A percentile compares a stretch with the other conserved stretches of the same genome.
These are phyloP conservation scores for Diplodia seriata DNA, from an alignment of 2,329 filamentous ascomycete genomes.

Conservation along the genomic window DNA sequence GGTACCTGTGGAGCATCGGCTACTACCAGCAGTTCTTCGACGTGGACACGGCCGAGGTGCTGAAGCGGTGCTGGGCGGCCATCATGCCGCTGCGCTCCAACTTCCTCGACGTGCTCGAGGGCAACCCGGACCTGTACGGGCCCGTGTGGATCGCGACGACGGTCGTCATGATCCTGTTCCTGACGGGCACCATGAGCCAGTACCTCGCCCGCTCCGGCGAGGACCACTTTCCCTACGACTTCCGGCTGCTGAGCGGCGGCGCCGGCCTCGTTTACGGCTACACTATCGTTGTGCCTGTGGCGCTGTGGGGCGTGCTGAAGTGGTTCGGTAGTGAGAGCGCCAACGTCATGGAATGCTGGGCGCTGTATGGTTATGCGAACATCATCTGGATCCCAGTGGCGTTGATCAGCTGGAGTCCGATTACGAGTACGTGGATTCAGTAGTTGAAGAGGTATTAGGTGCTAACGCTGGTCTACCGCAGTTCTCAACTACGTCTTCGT, in stretches of 20 bases:
- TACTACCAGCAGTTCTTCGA: slow-evolving; percentile 99
- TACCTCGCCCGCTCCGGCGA: slow-evolving; percentile 75
- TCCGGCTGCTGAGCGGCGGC: slow-evolving; percentile 82
- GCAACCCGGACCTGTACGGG: slow-evolving; percentile 95
- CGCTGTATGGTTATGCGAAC: slow-evolving; percentile 94
- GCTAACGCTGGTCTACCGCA: slow-evolving; percentile 37
- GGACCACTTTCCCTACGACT: slow-evolving; percentile 87
- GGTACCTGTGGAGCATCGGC: slow-evolving; percentile 86
- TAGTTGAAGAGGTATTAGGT: neutral
- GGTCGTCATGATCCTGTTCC: slow-evolving; percentile 91
- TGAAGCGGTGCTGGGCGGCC: slow-evolving; percentile 86
- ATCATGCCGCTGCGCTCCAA: slow-evolving; percentile 85
- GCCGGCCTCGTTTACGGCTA: slow-evolving; percentile 96
- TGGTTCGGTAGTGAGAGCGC: slow-evolving; percentile 96
- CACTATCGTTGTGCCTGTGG: slow-evolving; percentile 79
- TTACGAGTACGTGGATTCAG: slow-evolving; percentile 61
- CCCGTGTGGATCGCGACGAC: slow-evolving; percentile 99
- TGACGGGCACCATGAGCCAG: slow-evolving; percentile 93
- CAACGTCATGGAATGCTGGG: slow-evolving; percentile 93
- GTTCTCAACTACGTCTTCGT: slow-evolving; percentile 94
- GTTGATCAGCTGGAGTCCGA: slow-evolving; percentile 85
- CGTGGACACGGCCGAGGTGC: slow-evolving; percentile 89
- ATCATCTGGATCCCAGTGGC: slow-evolving; percentile 97
- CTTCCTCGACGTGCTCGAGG: slow-evolving; percentile 96
- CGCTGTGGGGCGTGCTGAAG: slow-evolving; percentile 83